phyloP scores from a whole-genome alignment of 2,329 filamentous ascomycete species.

The Ceratocystis variospora region DNA sequence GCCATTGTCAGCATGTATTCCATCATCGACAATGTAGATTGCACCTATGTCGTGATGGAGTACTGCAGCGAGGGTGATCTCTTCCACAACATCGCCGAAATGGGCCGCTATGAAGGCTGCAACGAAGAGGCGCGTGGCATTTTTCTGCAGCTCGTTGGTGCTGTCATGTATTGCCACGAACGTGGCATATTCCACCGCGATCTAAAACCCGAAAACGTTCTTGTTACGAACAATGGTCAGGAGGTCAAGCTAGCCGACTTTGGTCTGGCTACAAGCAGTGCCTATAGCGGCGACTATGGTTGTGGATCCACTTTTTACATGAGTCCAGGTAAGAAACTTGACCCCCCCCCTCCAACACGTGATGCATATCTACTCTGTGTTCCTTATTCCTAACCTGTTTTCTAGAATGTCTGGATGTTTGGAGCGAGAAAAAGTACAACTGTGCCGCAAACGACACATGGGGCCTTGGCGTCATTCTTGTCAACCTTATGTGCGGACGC shows the following conservation, averaged over 20 bases:
- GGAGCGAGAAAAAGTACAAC: conserved; percentile 62
- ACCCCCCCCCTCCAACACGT: conserved; percentile 10
- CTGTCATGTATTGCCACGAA: conserved; percentile 87
- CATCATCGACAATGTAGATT: conserved; percentile 83
- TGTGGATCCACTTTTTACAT: conserved; percentile 99
- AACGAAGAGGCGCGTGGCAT: conserved; percentile 74
- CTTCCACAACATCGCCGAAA: conserved; percentile 94
- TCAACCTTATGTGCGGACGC: conserved; percentile 93
- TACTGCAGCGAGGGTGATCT: conserved; percentile 95
- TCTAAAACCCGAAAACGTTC: conserved; percentile 93
- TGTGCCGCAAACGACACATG: conserved; percentile 95
- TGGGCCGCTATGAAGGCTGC: conserved; percentile 83
- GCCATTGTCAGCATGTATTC: conserved; percentile 90
- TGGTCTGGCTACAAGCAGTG: conserved; percentile 77
- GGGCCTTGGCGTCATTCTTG: conserved; percentile 94
- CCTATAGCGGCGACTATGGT: conserved; percentile 81
- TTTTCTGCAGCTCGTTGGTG: conserved; percentile 92
- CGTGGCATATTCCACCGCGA: conserved; percentile 94
- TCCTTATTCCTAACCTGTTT: conserved; percentile 22
- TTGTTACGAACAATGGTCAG: conserved; percentile 76
- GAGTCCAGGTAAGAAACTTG: conserved; percentile 68
- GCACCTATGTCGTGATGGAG: conserved; percentile 91
- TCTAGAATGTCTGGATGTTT: conserved; percentile 77
- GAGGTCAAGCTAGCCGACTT: conserved; percentile 96
- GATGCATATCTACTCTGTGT: conserved; percentile 20